Conservation (phyloP, 1,139 yeast genomes). For the Sugiyamaella pinicola region DNA sequence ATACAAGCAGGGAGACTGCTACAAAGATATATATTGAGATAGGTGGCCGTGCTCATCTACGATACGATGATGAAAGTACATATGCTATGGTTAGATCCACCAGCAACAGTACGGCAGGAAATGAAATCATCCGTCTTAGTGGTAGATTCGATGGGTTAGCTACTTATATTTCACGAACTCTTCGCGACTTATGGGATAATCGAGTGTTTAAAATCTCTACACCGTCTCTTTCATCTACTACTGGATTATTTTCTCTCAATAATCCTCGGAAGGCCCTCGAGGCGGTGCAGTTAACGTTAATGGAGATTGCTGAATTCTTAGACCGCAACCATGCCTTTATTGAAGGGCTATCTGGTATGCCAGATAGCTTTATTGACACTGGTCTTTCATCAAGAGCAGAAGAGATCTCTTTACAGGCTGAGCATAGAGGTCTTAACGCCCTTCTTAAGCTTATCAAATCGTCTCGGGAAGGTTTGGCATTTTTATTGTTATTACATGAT, state of each 20-base stretch:
- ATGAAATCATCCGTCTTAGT: conserved; percentile 70
- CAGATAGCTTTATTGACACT: conserved; percentile 32
- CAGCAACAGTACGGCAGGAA: conserved; percentile 2
- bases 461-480: conserved; percentile 87
- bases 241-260: conserved; percentile 23
- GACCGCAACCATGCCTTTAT: conserved; percentile 45
- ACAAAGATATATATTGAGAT: conserved; percentile 51
- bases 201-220: conserved; percentile 58
- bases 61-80: conserved; percentile 39
- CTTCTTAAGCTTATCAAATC: conserved; percentile 73
- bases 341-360: conserved; percentile 47
- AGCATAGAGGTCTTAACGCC: conserved; percentile 83
- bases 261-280: conserved; percentile 34
- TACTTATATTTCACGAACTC: conserved; percentile 71
- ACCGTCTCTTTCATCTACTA: conserved; percentile 22
- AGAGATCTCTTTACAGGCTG: conserved; percentile 85
- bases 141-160: conserved; percentile 94
- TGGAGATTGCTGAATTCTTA: conserved; percentile 43
- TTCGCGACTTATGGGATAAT: conserved; percentile 75
- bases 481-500: conserved; percentile 76
- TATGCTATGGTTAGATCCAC: conserved; percentile 23
- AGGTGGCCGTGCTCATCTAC: conserved; percentile 50
- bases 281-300: conserved; percentile 38
- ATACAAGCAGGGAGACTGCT: conserved; percentile 50
- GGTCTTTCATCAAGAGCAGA: conserved; percentile 21